phyloP scores from a whole-genome alignment of 768 basidiomycete species.

The Lactarius quietus region DNA sequence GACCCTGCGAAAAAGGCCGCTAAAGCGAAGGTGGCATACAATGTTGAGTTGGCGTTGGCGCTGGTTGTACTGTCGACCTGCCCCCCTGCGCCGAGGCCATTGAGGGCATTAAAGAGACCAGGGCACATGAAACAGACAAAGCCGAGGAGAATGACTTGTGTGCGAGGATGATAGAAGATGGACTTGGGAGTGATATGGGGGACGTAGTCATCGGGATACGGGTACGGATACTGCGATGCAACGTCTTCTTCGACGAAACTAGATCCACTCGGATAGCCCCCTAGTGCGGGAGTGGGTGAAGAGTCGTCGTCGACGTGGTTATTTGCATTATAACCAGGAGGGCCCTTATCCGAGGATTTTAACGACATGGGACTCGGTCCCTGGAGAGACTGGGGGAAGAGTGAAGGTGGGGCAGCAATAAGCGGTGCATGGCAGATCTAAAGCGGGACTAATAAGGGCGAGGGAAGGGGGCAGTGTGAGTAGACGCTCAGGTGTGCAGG shows the following conservation, averaged over 20 bases:
- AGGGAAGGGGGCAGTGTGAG: neutral
- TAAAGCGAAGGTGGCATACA: conserved; percentile 63
- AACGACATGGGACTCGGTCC: conserved; percentile 20
- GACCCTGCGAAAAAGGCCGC: conserved; percentile 70
- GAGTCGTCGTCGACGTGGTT: neutral
- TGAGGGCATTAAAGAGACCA: conserved; percentile 78
- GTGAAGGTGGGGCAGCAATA: neutral
- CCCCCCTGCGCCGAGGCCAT: conserved; percentile 77
- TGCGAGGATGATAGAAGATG: conserved; percentile 55
- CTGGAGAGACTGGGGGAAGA: neutral
- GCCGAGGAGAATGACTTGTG: conserved; percentile 61
- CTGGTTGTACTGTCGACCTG: conserved; percentile 61
- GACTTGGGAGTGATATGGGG: conserved; percentile 51
- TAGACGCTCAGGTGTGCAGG: neutral
- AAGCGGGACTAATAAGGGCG: neutral
- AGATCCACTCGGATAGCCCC: neutral
- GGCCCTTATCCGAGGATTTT: conserved; percentile 10
- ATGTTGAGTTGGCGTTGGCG: conserved; percentile 65
- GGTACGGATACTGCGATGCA: neutral
- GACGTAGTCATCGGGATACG: conserved; percentile 35
- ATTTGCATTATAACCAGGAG: neutral
- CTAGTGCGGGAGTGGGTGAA: neutral
- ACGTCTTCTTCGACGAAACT: conserved; percentile 15
- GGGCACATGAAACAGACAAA: conserved; percentile 58
- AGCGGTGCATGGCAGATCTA: conserved; percentile 8